Conservation (phyloP, 2,329 filamentous ascomycete genomes). For the Xylariaceae sp. region DNA sequence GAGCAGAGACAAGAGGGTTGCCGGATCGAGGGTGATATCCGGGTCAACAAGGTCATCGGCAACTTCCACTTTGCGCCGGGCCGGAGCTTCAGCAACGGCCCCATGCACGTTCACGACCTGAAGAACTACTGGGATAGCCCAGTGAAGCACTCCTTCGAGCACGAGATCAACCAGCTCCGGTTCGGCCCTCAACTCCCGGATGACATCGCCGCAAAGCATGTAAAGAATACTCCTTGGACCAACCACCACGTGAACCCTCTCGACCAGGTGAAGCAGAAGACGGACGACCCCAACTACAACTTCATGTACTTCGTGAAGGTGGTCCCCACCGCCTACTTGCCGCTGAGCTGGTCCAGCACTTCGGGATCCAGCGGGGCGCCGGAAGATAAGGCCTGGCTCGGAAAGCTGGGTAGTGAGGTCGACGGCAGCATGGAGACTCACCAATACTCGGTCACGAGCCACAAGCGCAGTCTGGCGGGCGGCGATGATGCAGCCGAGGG, state of each 20-base stretch:
- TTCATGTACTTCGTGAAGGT: constrained; percentile 99
- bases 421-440: constrained; percentile 91
- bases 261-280: constrained; percentile 69
- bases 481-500: constrained; percentile 81
- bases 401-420: constrained; percentile 56
- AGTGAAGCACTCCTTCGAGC: constrained; percentile 77
- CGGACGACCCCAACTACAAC: constrained; percentile 78
- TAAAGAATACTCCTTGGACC: constrained; percentile 59
- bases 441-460: constrained; percentile 96
- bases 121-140: constrained; percentile 85
- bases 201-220: constrained; percentile 50
- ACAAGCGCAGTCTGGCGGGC: constrained; percentile 79
- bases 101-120: constrained; percentile 95
- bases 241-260: constrained; percentile 91
- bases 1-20: constrained; percentile 87
- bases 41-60: constrained; percentile 96
- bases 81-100: constrained; percentile 90
- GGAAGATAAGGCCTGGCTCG: constrained; percentile 54
- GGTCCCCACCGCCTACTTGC: constrained; percentile 89
- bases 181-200: constrained; percentile 90
- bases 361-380: constrained; percentile 25
- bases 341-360: constrained; percentile 67
- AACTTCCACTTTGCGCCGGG: constrained; percentile 98
- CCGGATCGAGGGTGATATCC: constrained; percentile 82
- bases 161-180: constrained; percentile 78